These are phyloP conservation scores for Eimeria necatrix DNA, from an alignment of 169 alveolate species.

Conservation along the genomic window DNA sequence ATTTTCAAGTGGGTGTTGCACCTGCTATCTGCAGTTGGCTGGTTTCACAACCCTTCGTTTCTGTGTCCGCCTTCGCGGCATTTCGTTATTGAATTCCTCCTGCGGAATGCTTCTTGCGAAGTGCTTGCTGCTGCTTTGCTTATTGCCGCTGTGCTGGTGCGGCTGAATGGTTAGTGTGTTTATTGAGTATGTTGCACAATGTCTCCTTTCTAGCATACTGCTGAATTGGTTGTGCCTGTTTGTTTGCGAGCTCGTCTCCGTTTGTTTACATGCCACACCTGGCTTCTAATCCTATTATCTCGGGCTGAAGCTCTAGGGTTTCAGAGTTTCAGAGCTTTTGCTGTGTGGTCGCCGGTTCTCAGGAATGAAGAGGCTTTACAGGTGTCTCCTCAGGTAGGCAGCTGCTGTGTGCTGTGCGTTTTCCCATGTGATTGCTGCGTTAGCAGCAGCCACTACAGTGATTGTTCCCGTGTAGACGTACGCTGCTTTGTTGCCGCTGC, in stretches of 20 bases:
- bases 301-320: neutral
- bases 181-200: neutral
- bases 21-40: too few species aligned
- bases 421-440: neutral
- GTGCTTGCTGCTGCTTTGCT: neutral
- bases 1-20: neutral
- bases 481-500: constrained; percentile 10
- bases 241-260: too few species aligned
- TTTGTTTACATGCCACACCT: too few species aligned
- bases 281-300: too few species aligned
- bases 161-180: neutral
- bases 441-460: neutral
- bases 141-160: neutral
- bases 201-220: too few species aligned
- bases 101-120: too few species aligned
- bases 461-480: neutral
- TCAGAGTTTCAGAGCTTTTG: neutral
- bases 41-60: neutral
- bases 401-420: neutral
- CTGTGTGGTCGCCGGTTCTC: neutral
- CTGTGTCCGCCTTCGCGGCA: neutral
- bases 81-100: too few species aligned
- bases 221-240: too few species aligned
- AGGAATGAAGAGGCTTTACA: neutral
- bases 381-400: constrained; percentile 16